Evolutionary conservation across 345 rosid genomes (phyloP), one percentile per base, ranked within the genome.

Genomic region (Lumnitzera littorea): DNA sequence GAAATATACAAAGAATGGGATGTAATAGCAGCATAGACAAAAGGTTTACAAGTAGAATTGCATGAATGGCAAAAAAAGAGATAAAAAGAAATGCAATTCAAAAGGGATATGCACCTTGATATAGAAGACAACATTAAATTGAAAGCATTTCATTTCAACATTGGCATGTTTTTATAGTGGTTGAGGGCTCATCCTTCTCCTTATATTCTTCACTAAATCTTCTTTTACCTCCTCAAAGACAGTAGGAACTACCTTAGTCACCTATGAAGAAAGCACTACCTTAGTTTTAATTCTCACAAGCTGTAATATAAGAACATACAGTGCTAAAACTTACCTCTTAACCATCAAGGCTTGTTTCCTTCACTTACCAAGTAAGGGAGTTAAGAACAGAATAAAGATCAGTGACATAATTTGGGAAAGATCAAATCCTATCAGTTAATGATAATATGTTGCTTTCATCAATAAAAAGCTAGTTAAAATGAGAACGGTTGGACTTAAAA

Each of bases 131-230:
- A 97, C 97, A 46, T 95, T 97, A 69, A 91, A 88, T 79, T 91
- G 95, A 77, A 91, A 95, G 76, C 99, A 95, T 57, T 86, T 88
- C 95, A 95, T 83, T 66, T 91, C 99, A 62, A 95, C 78, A 73
- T 95, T 96, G 64, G 97, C 97, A 2, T 89, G 82, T 65, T 91
- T 86, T 84, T 91, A 91, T 80, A 86, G 63, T 59, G 99, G 99
- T 41, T 88, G 97, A 27, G 91, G 99, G 11, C 97, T 88, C 96
- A 95, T 91, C 77, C 99, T 80, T 73, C 99, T 83, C 79, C 86
- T 80, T 25, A 95, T 86, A 71, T 86, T 88, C 78, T 79, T 91
- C 24, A 94, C 76, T 62, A 94, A 82, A 54, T 88, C 78, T 62
- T 88, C 97, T 74, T 91, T 86, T 63, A 94, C 76, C 79, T 90